phyloP scores from a whole-genome alignment of 768 basidiomycete genomes.

The Boletus pseudopeckii region DNA sequence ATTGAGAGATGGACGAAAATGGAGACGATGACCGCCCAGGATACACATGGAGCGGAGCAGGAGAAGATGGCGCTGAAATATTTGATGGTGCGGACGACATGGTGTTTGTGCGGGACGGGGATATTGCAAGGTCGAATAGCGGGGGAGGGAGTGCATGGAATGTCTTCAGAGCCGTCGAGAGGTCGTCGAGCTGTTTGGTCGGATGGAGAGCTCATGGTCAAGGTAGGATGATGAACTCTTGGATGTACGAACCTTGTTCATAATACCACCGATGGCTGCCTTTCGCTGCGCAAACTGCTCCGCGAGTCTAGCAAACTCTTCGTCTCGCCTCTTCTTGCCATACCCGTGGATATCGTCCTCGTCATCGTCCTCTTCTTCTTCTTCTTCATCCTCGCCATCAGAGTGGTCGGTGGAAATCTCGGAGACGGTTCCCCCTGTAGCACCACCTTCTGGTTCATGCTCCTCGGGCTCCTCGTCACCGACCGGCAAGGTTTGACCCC shows the following conservation, averaged over 20 bases:
- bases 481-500: constrained; percentile 36
- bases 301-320: constrained; percentile 64
- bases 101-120: constrained; percentile 30
- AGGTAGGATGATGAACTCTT: background rate
- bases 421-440: constrained; percentile 15
- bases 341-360: constrained; percentile 51
- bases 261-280: constrained; percentile 65
- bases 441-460: constrained; percentile 6
- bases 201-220: background rate
- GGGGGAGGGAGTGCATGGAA: constrained; percentile 46
- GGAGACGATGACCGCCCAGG: background rate
- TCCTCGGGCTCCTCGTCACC: constrained; percentile 27
- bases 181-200: constrained; percentile 26
- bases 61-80: constrained; percentile 18
- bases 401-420: constrained; percentile 25
- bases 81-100: constrained; percentile 26
- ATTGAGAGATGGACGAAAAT: constrained; percentile 5
- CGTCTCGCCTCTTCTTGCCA: constrained; percentile 53
- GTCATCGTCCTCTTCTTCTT: constrained; percentile 20
- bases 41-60: constrained; percentile 5
- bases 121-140: constrained; percentile 32
- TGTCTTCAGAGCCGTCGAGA: constrained; percentile 35
- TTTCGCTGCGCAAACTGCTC: constrained; percentile 69
- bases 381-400: constrained; percentile 37
- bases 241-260: constrained; percentile 55